Evolutionary conservation across 2,329 filamentous ascomycete species (phyloP).

Genomic region (Orbilia ellipsospora): DNA sequence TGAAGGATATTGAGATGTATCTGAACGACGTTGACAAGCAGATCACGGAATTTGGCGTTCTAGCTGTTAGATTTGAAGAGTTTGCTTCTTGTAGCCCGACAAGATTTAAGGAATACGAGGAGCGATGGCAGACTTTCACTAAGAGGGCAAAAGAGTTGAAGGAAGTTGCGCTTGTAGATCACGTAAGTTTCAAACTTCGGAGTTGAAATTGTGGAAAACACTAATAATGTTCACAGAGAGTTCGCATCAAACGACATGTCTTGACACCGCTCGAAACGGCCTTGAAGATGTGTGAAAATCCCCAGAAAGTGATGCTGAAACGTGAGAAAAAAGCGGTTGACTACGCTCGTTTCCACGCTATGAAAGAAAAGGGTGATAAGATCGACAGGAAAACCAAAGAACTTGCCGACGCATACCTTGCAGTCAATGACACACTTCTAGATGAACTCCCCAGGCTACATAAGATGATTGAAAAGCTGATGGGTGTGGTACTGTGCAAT

Average conservation of each 20-base stretch:
- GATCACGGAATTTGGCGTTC: constrained; percentile 82
- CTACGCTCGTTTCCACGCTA: constrained; percentile 81
- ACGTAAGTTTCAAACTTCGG: constrained; percentile 69
- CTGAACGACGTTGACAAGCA: constrained; percentile 82
- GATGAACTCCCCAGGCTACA: constrained; percentile 90
- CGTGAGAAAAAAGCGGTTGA: constrained; percentile 91
- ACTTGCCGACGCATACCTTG: constrained; percentile 86
- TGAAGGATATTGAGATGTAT: constrained; percentile 94
- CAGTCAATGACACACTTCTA: constrained; percentile 91
- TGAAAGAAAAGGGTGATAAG: constrained; percentile 80
- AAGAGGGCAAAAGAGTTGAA: constrained; percentile 87
- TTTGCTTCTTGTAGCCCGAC: constrained; percentile 78
- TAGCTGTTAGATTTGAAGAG: constrained; percentile 82
- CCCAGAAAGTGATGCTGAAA: constrained; percentile 91
- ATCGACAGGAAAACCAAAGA: constrained; percentile 86
- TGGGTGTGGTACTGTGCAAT: constrained; percentile 82
- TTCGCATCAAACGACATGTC: constrained; percentile 79
- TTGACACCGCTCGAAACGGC: constrained; percentile 84
- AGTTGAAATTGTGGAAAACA: constrained; percentile 56
- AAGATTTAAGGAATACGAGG: constrained; percentile 84
- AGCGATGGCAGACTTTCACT: constrained; percentile 93
- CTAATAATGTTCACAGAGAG: constrained; percentile 10
- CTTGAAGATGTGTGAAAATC: constrained; percentile 82
- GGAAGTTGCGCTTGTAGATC: constrained; percentile 82
- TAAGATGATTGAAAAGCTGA: constrained; percentile 80